Base-by-base conservation (phyloP, 257 asterid species). In the Dorcoceras hygrometricum region DNA sequence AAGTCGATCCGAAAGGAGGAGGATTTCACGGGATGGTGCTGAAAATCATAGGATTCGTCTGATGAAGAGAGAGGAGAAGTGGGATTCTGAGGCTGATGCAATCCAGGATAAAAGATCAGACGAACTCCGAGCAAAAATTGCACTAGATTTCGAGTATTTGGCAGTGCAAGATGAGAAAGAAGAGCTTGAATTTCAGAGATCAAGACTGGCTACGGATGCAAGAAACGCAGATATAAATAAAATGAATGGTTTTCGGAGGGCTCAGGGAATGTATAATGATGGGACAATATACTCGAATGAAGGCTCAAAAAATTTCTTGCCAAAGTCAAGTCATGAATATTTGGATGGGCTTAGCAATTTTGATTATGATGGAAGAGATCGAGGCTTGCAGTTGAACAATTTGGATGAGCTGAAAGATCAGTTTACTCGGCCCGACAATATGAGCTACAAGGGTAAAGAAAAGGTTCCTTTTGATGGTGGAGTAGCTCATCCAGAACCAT, bases 321-420 rank as follows among this genome's bases (percentile, higher is more conserved):
- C 65, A 8, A 75, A 75, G 64, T 71, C 80, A 36, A 67, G 64
- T 65, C 75, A 75, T 72, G 79, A 66, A 60, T 39, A 39, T 23
- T 66, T 59, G 62, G 71, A 62, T 56, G 86, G 73, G 24, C 68
- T 66, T 62, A 75, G 65, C 66, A 67, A 71, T 73, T 63, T 24
- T 59, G 87, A 75, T 23, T 60, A 66, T 36, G 71, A 32, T 59
- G 85, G 74, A 16, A 89, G 89, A 28, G 86, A 83, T 65, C 81
- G 74, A 63, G 91, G 71, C 26, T 94, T 75, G 79, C 86, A 85
- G 18, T 75, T 93, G 89, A 81, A 80, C 64, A 81, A 81, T 77
- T 67, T 89, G 76, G 94, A 93, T 23, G 94, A 86, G 81, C 79
- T 88, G 50, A 85, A 72, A 69, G 83, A 74, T 56, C 81, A 86